These are phyloP conservation scores for Cucumis melo DNA, from an alignment of 306 rosid species.

Conservation along the genomic window DNA sequence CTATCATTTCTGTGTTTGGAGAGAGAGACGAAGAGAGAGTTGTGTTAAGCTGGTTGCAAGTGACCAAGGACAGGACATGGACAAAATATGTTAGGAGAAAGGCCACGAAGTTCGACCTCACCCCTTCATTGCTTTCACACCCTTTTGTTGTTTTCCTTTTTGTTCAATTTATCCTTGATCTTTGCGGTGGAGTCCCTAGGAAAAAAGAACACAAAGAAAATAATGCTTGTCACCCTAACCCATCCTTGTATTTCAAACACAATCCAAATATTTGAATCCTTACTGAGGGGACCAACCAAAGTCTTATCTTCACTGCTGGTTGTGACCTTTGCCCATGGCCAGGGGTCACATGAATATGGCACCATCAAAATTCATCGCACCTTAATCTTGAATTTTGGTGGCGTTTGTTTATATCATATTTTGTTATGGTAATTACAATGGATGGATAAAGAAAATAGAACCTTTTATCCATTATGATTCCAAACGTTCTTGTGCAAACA, in stretches of 20 bases:
- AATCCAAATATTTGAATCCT: background rate
- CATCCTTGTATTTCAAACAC: background rate
- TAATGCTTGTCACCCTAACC: background rate
- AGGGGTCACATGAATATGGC: background rate
- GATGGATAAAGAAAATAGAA: background rate
- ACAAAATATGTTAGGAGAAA: constrained; percentile 24
- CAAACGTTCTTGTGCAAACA: background rate
- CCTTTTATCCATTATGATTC: background rate
- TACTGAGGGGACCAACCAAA: constrained; percentile 3
- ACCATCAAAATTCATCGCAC: background rate
- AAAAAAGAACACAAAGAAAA: background rate
- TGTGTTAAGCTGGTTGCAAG: background rate
- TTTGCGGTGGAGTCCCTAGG: background rate
- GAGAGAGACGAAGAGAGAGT: background rate
- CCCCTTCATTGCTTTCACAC: background rate
- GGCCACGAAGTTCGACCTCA: background rate
- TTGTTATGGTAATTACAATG: background rate
- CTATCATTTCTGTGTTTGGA: background rate
- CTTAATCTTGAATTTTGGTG: background rate
- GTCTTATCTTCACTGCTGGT: constrained; percentile 1
- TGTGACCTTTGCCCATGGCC: constrained; percentile 1
- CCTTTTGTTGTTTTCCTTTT: background rate
- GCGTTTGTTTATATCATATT: background rate
- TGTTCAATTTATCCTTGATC: background rate
- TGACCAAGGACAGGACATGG: constrained; percentile 13